A percentile compares a stretch with the other conserved stretches of the same genome.
phyloP scores from a whole-genome alignment of 108 stramenopile genomes.

The Discostella stelligeroides region DNA sequence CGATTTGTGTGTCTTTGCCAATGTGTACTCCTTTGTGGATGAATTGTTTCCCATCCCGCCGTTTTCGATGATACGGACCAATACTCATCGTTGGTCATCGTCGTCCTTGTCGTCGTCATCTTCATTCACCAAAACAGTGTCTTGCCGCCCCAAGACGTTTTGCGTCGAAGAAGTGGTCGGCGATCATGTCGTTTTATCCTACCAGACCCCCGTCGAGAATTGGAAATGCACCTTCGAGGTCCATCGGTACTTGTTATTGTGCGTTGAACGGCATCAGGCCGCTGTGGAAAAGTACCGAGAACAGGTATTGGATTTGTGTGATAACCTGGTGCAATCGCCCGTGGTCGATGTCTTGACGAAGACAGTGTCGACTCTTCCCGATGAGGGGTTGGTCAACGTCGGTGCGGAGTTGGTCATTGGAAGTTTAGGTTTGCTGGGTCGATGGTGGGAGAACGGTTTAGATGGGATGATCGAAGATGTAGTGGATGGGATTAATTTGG shows the following conservation, averaged over 20 bases:
- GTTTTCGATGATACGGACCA: constrained; percentile 22
- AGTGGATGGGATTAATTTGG: constrained; percentile 72
- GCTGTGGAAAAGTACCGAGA: constrained; percentile 66
- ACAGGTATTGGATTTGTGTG: constrained; percentile 58
- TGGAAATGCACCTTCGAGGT: constrained; percentile 75
- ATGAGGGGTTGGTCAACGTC: constrained; percentile 71
- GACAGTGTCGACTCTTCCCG: constrained; percentile 59
- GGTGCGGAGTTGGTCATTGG: constrained; percentile 55
- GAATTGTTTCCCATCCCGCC: constrained; percentile 72
- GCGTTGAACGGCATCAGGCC: constrained; percentile 64
- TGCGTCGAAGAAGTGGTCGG: constrained; percentile 62
- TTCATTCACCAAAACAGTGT: constrained; percentile 1
- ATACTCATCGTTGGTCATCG: neutral
- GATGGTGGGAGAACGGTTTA: constrained; percentile 77
- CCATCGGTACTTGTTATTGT: constrained; percentile 70
- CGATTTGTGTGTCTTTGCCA: constrained; percentile 75
- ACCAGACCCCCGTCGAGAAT: constrained; percentile 61
- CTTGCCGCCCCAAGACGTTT: constrained; percentile 45
- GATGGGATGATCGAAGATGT: constrained; percentile 66
- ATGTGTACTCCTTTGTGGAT: constrained; percentile 53
- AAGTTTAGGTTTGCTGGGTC: constrained; percentile 51
- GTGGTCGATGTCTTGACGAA: constrained; percentile 57
- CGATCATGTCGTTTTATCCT: constrained; percentile 64
- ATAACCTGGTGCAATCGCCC: constrained; percentile 71
- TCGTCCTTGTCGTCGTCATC: neutral